These are phyloP conservation scores for Mikania micrantha DNA, from an alignment of 129 eudicot species.

Conservation along the genomic window DNA sequence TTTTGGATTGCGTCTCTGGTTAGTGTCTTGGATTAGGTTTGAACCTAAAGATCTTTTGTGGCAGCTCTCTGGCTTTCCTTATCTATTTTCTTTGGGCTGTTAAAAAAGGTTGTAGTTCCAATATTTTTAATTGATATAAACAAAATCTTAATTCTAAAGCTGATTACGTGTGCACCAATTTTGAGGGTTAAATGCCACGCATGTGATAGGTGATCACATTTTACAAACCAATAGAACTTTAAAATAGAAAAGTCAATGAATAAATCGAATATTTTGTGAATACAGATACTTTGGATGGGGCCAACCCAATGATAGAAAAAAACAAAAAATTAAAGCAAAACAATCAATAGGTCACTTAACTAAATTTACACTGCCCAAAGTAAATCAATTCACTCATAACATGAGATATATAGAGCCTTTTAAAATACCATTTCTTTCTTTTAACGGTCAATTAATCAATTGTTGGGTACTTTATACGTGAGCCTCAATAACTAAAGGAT, in stretches of 20 bases:
- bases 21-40: too few relatives aligned
- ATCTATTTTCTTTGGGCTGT: too few relatives aligned
- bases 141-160: neutral
- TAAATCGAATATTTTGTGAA: slow-evolving; percentile 25
- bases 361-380: slow-evolving; percentile 16
- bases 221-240: slow-evolving; percentile 26
- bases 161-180: slow-evolving; percentile 31
- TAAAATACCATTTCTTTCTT: too few relatives aligned
- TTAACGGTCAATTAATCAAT: too few relatives aligned
- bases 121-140: neutral
- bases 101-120: neutral
- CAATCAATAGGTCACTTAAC: slow-evolving; percentile 24
- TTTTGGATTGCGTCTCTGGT: too few relatives aligned
- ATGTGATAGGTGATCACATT: slow-evolving; percentile 32
- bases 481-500: too few relatives aligned
- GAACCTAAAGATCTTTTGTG: too few relatives aligned
- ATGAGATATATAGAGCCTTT: neutral
- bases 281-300: slow-evolving; percentile 1
- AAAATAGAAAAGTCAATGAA: slow-evolving; percentile 27
- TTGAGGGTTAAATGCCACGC: slow-evolving; percentile 22
- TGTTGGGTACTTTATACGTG: too few relatives aligned
- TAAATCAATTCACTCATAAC: slow-evolving; percentile 8
- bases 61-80: too few relatives aligned
- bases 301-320: slow-evolving; percentile 26
- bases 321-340: slow-evolving; percentile 18